Evolutionary conservation across 768 basidiomycete species (phyloP), one percentile per base, ranked within the genome.

Genomic region (Amanita pallidorosea): DNA sequence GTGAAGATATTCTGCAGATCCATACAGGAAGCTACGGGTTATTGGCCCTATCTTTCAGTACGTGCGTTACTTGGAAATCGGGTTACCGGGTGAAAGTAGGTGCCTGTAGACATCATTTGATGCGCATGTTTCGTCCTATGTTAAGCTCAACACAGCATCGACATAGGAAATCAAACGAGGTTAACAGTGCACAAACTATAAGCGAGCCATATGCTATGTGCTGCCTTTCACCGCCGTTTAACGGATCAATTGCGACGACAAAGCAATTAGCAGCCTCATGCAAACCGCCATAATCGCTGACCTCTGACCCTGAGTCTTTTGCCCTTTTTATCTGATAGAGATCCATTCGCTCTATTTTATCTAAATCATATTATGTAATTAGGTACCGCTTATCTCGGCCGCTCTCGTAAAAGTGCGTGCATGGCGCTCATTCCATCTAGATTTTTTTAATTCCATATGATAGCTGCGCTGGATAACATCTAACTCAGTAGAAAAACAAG

Each of bases 221-320:
- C 5, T 29, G 8, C 36, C 5, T 17, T 27, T 29, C 43, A 29
- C 29, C 17, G 43, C 43, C 27, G 17, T 29, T 17, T 27, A 29
- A 45, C 42, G 43, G 43, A 45, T 45, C 43, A 45, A 29, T 29
- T n/a, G 25, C n/a, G n/a, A n/a, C 43, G 17, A 45, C 43, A 45
- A 45, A 29, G 43, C 27, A 45, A n/a, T 13, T 25, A 9, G 7
- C 43, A 29, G 43, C 43, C 40, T 41, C 40, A 41, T 41, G 40
- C 18, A 2, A 33, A 33, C 33, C 31, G 0, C 31, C 31, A 12
- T 31, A 31, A 8, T 33, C 33, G 33, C 33, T 33, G 33, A 13
- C 27, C 33, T 31, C 31, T n/a, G 18, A 20, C 43, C 43, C 27
- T 45, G 27, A 18, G 3, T 27, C 3, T 23, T 27, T n/a, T 8